These are phyloP conservation scores for Magnaporthiopsis poae DNA, from an alignment of 2,329 filamentous ascomycete species.

Conservation along the genomic window DNA sequence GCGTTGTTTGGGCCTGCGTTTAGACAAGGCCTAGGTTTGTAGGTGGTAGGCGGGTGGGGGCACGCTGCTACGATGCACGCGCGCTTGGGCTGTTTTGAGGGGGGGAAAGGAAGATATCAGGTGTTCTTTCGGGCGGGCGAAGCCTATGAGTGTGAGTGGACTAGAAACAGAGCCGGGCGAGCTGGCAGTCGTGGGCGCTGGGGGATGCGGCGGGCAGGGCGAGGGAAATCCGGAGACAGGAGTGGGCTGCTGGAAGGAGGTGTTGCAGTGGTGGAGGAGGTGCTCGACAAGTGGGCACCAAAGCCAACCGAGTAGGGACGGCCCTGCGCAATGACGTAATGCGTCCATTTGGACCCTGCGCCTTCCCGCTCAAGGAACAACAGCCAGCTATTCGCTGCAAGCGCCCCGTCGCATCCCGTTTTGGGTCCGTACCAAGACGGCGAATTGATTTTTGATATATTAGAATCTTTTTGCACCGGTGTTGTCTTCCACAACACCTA, in stretches of 20 bases:
- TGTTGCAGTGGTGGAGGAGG: not conserved
- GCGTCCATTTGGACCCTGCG: not conserved
- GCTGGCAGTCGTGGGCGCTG: not conserved
- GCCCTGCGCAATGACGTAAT: constrained; percentile 2
- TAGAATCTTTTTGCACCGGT: not conserved
- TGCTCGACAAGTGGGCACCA: constrained; percentile 1
- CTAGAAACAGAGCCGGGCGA: not conserved
- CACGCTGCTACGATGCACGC: not conserved
- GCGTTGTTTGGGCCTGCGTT: not conserved
- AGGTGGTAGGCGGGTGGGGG: too few species aligned
- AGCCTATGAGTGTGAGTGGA: not conserved
- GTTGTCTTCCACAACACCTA: not conserved
- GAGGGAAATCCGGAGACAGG: not conserved
- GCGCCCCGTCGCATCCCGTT: not conserved
- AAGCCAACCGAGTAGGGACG: not conserved
- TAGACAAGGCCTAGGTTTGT: not conserved
- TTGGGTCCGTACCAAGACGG: not conserved
- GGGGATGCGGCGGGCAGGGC: not conserved
- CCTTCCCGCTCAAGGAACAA: not conserved
- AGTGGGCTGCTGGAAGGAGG: not conserved
- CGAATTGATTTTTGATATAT: not conserved
- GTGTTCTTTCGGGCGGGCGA: not conserved
- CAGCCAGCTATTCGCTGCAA: not conserved
- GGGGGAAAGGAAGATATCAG: not conserved
- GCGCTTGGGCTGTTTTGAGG: not conserved